These are phyloP conservation scores for Scenedesmus sp. DNA, from an alignment of 163 green algal species.

Conservation along the genomic window DNA sequence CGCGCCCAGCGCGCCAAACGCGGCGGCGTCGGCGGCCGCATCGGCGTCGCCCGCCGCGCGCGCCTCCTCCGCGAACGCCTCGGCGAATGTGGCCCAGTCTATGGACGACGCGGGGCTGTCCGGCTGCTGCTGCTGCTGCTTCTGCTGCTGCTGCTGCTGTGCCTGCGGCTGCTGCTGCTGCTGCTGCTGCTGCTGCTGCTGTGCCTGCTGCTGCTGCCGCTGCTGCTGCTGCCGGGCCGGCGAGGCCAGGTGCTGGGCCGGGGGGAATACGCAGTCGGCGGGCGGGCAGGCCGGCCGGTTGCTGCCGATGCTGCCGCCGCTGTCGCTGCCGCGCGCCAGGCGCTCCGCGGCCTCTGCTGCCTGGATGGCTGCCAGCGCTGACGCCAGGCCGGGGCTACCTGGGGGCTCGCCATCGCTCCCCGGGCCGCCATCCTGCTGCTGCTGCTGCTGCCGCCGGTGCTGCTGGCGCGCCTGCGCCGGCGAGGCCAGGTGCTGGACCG, in stretches of 20 bases:
- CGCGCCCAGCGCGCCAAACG: neutral
- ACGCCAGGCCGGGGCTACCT: neutral
- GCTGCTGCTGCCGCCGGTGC: too few relatives aligned
- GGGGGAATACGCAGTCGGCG: too few relatives aligned
- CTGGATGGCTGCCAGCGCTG: neutral
- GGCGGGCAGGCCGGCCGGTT: too few relatives aligned
- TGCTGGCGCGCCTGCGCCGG: neutral
- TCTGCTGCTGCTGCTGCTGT: neutral
- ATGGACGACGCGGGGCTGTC: too few relatives aligned
- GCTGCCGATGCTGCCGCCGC: neutral
- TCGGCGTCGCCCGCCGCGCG: neutral
- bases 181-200: neutral
- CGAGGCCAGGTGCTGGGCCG: too few relatives aligned
- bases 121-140: conserved; percentile 5
- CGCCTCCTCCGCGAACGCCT: neutral
- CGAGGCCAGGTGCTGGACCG: too few relatives aligned
- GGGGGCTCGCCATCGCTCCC: too few relatives aligned
- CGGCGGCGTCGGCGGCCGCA: too few relatives aligned
- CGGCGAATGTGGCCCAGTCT: conserved; percentile 7
- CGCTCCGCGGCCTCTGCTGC: too few relatives aligned
- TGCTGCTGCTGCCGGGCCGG: too few relatives aligned
- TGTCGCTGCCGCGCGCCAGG: too few relatives aligned
- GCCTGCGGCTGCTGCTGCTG: neutral
- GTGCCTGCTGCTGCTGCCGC: neutral
- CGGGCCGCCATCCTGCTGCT: too few relatives aligned